These are phyloP conservation scores for Pelagomonas calceolata DNA, from an alignment of 108 stramenopile genomes.

Conservation along the genomic window DNA sequence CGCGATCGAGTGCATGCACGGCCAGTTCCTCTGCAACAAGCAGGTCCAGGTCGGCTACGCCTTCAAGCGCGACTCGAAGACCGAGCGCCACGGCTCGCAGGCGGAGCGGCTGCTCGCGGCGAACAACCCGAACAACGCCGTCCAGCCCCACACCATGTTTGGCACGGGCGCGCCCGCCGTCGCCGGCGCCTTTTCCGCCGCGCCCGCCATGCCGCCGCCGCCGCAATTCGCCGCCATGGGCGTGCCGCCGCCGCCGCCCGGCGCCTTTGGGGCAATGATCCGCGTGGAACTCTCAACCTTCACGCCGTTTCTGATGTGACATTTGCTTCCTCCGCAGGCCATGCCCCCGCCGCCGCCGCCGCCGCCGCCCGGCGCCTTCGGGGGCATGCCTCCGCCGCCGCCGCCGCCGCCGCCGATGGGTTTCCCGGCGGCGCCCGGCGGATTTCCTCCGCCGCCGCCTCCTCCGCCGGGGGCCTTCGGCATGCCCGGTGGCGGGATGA, in stretches of 20 bases:
- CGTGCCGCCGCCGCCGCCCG: neutral
- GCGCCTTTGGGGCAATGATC: neutral
- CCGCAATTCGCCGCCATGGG: neutral
- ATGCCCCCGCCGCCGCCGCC: no score
- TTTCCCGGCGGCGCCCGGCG: no score
- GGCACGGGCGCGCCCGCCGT: neutral
- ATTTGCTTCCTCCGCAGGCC: no score
- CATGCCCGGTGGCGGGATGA: no score
- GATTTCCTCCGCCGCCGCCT: no score
- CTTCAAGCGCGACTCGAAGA: conserved; percentile 78
- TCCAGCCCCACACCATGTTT: neutral
- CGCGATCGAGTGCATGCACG: conserved; percentile 97
- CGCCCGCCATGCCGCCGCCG: neutral
- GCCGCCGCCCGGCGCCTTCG: no score
- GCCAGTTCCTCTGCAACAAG: conserved; percentile 86
- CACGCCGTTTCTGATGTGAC: no score
- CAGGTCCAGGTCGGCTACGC: conserved; percentile 93
- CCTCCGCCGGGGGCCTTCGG: no score
- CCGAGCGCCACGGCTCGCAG: conserved; percentile 85
- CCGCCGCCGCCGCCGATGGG: no score
- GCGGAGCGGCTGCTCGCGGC: conserved; percentile 96
- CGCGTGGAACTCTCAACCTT: no score
- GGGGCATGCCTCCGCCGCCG: no score
- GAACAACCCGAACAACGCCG: conserved; percentile 35
- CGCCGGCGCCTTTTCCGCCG: neutral